Base-by-base conservation (phyloP, 2,329 filamentous ascomycete species). In the Apiospora hydei region DNA sequence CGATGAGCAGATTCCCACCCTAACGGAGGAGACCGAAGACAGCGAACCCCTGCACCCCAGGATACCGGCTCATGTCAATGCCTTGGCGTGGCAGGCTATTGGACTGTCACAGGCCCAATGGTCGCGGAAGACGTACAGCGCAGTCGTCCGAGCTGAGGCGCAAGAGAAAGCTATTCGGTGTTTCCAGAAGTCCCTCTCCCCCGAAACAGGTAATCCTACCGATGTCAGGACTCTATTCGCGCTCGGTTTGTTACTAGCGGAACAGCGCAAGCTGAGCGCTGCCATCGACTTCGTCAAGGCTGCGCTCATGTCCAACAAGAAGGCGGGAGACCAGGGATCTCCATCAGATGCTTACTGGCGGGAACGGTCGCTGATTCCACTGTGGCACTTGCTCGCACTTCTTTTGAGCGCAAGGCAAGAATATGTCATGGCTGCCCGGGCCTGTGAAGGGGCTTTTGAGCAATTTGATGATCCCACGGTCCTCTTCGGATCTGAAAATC, bases 321-420 rank as follows among this genome's bases (percentile, higher is more conserved):
- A 84, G 6, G 78, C 84, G 41, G 83, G 82, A 24, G 83, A 85
- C 53, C 84, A 86, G 64, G 82, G 83, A 61, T 77, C 85, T 4
- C 80, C 83, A 53, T 82, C 85, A 69, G 86, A 87, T 0, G 84
- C 85, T 1, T 89, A 87, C 75, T 90, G 87, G 88, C 87, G 90
- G 71, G 91, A 94, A 79, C 86, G 90, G 67, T 87, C 88, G 8
- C 82, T 92, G 46, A 91, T 98, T 34, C 92, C 95, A 2, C 83
- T 98, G 34, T 98, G 96, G 95, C 96, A 99, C 84, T 87, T 99
- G 21, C 87, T 99, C 67, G 92, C 94, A 0, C 86, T 99, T 34
- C 86, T 98, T 30, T 84, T 98, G 43, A 98, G 94, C 75, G 94
- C 95, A 0, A 91, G 93, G 75, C 93, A 97, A 75, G 95, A 98